A percentile compares a stretch with the other conserved stretches of the same genome.
These are phyloP conservation scores for Globisporangium emineosum DNA, from an alignment of 352 stramenopile species.

Conservation along the genomic window DNA sequence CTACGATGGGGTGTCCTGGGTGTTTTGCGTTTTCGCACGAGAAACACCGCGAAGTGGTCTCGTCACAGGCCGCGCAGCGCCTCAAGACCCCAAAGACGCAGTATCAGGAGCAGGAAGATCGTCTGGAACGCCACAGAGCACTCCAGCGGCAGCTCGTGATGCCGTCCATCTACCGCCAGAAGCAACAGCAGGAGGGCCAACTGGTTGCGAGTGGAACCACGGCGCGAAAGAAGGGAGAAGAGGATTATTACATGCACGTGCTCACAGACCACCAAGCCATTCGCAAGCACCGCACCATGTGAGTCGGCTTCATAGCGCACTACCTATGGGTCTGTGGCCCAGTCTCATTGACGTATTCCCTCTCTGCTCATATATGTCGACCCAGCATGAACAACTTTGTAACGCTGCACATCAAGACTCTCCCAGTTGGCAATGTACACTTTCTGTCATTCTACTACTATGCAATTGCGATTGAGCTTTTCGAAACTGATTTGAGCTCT, in stretches of 20 bases:
- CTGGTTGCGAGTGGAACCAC: neutral
- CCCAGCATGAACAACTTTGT: constrained; percentile 54
- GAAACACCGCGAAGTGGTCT: constrained; percentile 30
- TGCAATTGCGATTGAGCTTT: neutral
- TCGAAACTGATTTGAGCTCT: neutral
- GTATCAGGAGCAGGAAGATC: constrained; percentile 42
- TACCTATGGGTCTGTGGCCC: neutral
- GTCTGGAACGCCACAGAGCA: constrained; percentile 33
- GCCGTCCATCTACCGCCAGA: constrained; percentile 19
- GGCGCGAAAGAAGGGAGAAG: constrained; percentile 8
- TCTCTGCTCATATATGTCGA: neutral
- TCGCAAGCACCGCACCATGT: constrained; percentile 58
- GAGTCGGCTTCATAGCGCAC: constrained; percentile 10
- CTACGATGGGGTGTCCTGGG: constrained; percentile 50
- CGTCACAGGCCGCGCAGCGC: constrained; percentile 36
- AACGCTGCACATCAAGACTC: constrained; percentile 66
- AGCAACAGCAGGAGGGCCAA: neutral
- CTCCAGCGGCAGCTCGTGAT: constrained; percentile 57
- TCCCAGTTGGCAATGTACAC: constrained; percentile 70
- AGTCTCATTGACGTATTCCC: neutral
- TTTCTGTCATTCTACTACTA: neutral
- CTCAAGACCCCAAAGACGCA: constrained; percentile 55
- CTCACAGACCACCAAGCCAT: constrained; percentile 50
- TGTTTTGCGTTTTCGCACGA: constrained; percentile 61
- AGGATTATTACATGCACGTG: constrained; percentile 49